phyloP scores from a whole-genome alignment of 345 rosid genomes.

The Citropsis articulata region DNA sequence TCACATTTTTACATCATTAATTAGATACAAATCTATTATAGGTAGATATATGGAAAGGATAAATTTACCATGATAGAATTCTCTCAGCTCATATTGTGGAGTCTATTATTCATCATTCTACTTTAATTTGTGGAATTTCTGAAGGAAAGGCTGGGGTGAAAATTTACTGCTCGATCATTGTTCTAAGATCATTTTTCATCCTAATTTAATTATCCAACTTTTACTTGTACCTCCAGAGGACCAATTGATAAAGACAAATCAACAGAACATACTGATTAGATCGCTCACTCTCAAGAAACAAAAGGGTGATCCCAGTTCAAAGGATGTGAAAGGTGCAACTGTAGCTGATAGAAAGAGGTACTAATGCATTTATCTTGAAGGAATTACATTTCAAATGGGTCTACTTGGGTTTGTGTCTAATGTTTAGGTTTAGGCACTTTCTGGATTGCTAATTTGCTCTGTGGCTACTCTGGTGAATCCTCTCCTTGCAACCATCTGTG shows the following conservation, averaged over 20 bases:
- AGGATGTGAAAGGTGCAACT: slow-evolving; percentile 48
- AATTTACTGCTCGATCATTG: neutral
- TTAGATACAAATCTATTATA: neutral
- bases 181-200: slow-evolving; percentile 1
- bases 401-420: neutral
- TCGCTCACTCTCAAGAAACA: slow-evolving; percentile 74
- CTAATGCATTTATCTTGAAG: slow-evolving; percentile 1
- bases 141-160: neutral
- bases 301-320: slow-evolving; percentile 58
- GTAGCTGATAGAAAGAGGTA: slow-evolving; percentile 79
- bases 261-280: slow-evolving; percentile 85
- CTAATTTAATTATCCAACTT: slow-evolving; percentile 18
- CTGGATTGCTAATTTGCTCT: neutral
- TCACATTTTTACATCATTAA: neutral
- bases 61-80: neutral
- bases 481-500: neutral
- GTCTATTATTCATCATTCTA: neutral
- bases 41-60: neutral
- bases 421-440: neutral
- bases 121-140: neutral
- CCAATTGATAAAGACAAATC: slow-evolving; percentile 82
- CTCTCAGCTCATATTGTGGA: neutral
- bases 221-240: slow-evolving; percentile 43
- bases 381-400: slow-evolving; percentile 5
- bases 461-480: neutral